Evolutionary conservation across 768 basidiomycete species (phyloP), one percentile per base, ranked within the genome.

Genomic region (Agaricus subrufescens): DNA sequence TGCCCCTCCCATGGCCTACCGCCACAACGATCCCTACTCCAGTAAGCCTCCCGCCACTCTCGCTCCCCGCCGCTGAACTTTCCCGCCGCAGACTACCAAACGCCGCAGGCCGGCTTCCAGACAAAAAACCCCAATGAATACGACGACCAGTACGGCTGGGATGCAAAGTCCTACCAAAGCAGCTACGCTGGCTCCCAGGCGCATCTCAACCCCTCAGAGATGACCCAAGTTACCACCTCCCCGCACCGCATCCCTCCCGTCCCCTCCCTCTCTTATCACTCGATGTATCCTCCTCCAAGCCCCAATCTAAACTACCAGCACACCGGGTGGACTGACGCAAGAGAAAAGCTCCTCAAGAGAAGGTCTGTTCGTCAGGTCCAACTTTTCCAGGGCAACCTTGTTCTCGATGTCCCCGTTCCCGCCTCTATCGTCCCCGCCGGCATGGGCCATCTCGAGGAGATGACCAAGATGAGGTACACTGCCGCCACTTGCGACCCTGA

Each of bases 401-500:
- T 94, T 19, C 80, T 94, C 56, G 92, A 94, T 65, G 82, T 91
- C 47, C 83, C 79, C 27, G 91, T 91, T 2, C 92, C 92, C 3
- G 79, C 81, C 44, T 83, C 85, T 60, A 91, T 94, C 64, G 70
- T 92, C 30, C 89, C 89, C n/a, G 77, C 78, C 39, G 80, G 78
- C 56, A 82, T 81, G 71, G 68, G 74, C 12, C 72, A 81, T 60
- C 70, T 80, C 19, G 89, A 91, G 62, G 90, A 91, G 66, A 85
- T 86, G 74, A 82, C 83, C 54, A 91, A 89, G 72, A 84, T 94
- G 83, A 77, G 92, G 48, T 94, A 94, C 69, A 92, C 91, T 5
- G 91, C 91, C 3, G 89, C 88, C 1, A 93, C 91, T 1, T 92
- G 91, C 64, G 92, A 94, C 69, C 92, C 91, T 5, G 91, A 94